Percentiles rank a stretch among this genome's conserved stretches.
Conservation (phyloP, 306 rosid species). For the Mimosa pudica region DNA sequence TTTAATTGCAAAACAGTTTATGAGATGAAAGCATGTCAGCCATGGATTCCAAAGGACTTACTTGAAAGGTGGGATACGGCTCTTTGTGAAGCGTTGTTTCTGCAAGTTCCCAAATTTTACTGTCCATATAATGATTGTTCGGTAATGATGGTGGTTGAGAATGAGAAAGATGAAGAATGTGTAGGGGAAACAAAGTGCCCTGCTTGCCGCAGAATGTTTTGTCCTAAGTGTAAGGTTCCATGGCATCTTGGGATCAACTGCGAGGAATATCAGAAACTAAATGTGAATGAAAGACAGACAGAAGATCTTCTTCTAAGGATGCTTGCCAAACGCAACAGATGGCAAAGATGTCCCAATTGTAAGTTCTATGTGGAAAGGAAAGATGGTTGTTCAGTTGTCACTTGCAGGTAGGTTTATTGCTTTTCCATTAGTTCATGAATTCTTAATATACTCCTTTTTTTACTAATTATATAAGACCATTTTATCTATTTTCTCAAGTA, state of each 20-base stretch:
- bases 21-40: slow-evolving; percentile 50
- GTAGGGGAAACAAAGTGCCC: slow-evolving; percentile 55
- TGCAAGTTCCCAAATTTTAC: slow-evolving; percentile 30
- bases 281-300: slow-evolving; percentile 42
- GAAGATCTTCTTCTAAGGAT: slow-evolving; percentile 49
- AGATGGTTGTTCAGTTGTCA: neutral
- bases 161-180: neutral
- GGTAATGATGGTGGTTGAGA: slow-evolving; percentile 40
- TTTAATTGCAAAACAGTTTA: slow-evolving; percentile 43
- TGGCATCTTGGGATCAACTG: too few relatives aligned
- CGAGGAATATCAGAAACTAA: slow-evolving; percentile 43
- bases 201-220: slow-evolving; percentile 60
- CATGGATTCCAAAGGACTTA: slow-evolving; percentile 45
- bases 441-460: too few relatives aligned
- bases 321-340: slow-evolving; percentile 44
- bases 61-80: slow-evolving; percentile 54
- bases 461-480: too few relatives aligned
- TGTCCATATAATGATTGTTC: slow-evolving; percentile 73
- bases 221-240: slow-evolving; percentile 58
- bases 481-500: too few relatives aligned
- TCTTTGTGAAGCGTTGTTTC: slow-evolving; percentile 42
- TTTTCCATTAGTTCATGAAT: too few relatives aligned
- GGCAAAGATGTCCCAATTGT: slow-evolving; percentile 68
- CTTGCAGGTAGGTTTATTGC: slow-evolving; percentile 8
- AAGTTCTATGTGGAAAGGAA: neutral